These are phyloP conservation scores for Paecilomyces formosus DNA, from an alignment of 2,329 filamentous ascomycete species.

Conservation along the genomic window DNA sequence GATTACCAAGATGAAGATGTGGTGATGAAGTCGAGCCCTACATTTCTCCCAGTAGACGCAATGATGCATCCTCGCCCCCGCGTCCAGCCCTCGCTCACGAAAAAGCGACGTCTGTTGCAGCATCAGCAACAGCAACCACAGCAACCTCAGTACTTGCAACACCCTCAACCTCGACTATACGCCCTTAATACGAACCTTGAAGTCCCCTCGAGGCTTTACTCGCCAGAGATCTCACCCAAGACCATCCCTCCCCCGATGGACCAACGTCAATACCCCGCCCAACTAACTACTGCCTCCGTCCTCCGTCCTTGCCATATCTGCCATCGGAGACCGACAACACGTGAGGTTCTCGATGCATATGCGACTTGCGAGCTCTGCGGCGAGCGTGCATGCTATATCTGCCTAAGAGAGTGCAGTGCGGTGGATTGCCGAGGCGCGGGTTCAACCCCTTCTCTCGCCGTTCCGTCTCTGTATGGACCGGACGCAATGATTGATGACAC, in stretches of 20 bases:
- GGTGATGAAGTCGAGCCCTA: background rate
- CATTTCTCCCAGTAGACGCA: background rate
- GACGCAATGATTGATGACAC: background rate
- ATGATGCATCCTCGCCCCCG: background rate
- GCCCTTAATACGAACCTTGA: conserved; percentile 13
- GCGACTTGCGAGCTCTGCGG: conserved; percentile 34
- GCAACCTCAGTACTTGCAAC: conserved; percentile 7
- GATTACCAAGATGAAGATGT: conserved; percentile 6
- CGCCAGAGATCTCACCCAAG: conserved; percentile 21
- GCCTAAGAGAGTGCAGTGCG: conserved; percentile 31
- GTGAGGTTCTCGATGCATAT: conserved; percentile 32
- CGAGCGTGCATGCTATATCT: conserved; percentile 34
- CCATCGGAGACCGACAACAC: conserved; percentile 32
- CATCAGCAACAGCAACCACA: conserved; percentile 8
- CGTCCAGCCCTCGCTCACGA: conserved; percentile 1
- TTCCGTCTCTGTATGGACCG: background rate
- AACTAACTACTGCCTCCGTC: conserved; percentile 14
- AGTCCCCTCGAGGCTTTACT: conserved; percentile 9
- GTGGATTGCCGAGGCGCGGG: conserved; percentile 16
- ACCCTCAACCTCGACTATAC: conserved; percentile 6
- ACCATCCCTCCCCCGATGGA: conserved; percentile 15
- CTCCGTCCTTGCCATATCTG: conserved; percentile 36
- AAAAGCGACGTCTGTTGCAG: conserved; percentile 6
- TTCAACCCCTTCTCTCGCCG: background rate
- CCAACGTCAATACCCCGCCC: conserved; percentile 5